Conservation (phyloP, 1,284 basidiomycete species). For the Pseudozyma sp. region DNA sequence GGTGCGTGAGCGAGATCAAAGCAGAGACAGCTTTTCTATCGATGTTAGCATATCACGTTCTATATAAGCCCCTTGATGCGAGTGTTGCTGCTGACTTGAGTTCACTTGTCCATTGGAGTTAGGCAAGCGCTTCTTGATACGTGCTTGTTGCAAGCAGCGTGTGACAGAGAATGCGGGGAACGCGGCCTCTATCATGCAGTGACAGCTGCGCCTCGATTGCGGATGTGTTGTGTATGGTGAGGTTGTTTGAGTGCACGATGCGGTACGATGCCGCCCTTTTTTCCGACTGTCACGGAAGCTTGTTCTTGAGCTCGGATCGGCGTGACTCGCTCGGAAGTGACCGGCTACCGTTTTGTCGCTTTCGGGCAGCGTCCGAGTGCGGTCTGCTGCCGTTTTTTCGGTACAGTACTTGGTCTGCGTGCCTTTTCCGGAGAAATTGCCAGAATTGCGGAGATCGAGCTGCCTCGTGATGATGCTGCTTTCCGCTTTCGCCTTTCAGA, state of each 20-base stretch:
- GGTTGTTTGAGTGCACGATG: constrained; percentile 4
- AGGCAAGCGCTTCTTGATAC: too few relatives aligned
- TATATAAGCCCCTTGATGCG: not conserved
- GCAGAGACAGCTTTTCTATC: not conserved
- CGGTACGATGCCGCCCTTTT: constrained; percentile 16
- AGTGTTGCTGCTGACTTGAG: not conserved
- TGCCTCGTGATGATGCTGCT: too few relatives aligned
- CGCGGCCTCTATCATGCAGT: too few relatives aligned
- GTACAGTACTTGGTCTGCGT: not conserved
- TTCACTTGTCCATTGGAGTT: too few relatives aligned
- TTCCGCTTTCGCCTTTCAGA: not conserved
- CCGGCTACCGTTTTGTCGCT: constrained; percentile 4
- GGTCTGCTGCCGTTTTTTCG: constrained; percentile 10
- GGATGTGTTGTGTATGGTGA: not conserved
- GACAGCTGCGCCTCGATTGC: too few relatives aligned
- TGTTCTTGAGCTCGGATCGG: constrained; percentile 8
- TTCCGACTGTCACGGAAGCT: not conserved
- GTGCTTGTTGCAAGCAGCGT: not conserved
- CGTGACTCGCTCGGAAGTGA: constrained; percentile 43
- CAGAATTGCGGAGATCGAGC: too few relatives aligned
- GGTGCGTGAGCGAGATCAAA: constrained; percentile 1
- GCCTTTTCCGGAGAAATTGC: too few relatives aligned
- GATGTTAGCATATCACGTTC: constrained; percentile 20
- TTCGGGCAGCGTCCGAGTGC: not conserved
- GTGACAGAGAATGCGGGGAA: not conserved